Evolutionary conservation across 2,329 filamentous ascomycete genomes (phyloP).

Genomic region (Sporothrix phasma): DNA sequence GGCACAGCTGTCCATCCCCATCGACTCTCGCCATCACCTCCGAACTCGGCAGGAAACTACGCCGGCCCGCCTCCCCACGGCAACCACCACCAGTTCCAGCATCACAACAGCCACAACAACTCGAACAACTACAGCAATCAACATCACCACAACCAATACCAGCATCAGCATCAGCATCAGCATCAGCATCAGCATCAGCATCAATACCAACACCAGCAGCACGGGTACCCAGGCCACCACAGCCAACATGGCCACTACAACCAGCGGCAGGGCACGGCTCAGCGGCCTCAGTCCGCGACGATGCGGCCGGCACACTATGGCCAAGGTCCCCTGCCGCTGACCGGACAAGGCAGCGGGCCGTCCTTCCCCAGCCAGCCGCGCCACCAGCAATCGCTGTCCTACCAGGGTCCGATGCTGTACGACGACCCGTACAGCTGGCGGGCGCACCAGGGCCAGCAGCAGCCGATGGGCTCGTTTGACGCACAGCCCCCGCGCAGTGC

Average conservation of each 20-base stretch:
- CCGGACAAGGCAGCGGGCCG: constrained; percentile 13
- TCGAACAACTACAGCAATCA: constrained; percentile 10
- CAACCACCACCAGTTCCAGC: constrained; percentile 25
- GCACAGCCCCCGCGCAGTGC: constrained; percentile 14
- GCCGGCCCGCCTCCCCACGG: constrained; percentile 24
- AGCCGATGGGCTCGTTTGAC: constrained; percentile 16
- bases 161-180: constrained; percentile 15
- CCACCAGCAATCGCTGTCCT: constrained; percentile 27
- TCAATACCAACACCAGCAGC: constrained; percentile 16
- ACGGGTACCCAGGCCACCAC: background rate
- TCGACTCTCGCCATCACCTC: constrained; percentile 36
- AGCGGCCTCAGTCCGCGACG: constrained; percentile 28
- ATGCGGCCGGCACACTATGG: constrained; percentile 24
- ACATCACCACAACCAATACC: constrained; percentile 11
- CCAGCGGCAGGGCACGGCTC: constrained; percentile 21
- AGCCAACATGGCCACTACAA: constrained; percentile 13
- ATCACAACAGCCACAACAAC: constrained; percentile 22
- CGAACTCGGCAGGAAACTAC: constrained; percentile 24
- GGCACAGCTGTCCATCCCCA: constrained; percentile 45
- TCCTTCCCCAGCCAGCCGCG: constrained; percentile 21
- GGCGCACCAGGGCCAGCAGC: constrained; percentile 6
- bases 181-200: constrained; percentile 2
- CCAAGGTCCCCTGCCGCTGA: constrained; percentile 15
- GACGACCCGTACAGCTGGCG: constrained; percentile 24
- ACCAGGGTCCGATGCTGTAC: constrained; percentile 23